Evolutionary conservation across 2,329 filamentous ascomycete species (phyloP).

Genomic region (Fusarium nodosum): DNA sequence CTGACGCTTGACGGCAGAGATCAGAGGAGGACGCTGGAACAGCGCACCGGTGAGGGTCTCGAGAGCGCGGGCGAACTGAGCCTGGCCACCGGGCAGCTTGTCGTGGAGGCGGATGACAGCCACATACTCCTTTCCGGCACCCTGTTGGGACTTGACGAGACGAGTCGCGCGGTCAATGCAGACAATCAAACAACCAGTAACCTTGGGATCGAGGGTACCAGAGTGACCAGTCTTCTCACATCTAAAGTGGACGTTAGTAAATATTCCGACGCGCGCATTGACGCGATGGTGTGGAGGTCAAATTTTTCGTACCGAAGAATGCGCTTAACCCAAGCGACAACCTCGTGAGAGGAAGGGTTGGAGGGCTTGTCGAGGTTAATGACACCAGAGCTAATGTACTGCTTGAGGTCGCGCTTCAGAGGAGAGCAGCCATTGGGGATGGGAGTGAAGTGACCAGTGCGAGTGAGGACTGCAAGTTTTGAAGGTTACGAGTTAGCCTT

Average conservation of each 20-base stretch:
- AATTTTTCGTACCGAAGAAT: constrained; percentile 79
- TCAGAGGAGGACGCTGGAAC: constrained; percentile 91
- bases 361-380: constrained; percentile 92
- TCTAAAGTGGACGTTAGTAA: constrained; percentile 46
- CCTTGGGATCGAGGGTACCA: constrained; percentile 97
- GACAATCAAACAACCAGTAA: constrained; percentile 94
- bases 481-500: constrained; percentile 38
- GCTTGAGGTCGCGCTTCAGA: constrained; percentile 94
- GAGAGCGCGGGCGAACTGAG: constrained; percentile 91
- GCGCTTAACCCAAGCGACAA: constrained; percentile 99
- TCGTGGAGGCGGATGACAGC: constrained; percentile 95
- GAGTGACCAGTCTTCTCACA: constrained; percentile 97
- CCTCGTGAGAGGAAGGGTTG: constrained; percentile 98
- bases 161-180: constrained; percentile 97
- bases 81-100: constrained; percentile 92
- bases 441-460: constrained; percentile 96
- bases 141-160: constrained; percentile 98
- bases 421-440: constrained; percentile 94
- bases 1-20: constrained; percentile 98
- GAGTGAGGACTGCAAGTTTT: constrained; percentile 78
- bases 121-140: constrained; percentile 99
- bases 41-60: constrained; percentile 97
- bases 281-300: constrained; percentile 19
- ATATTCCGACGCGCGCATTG: constrained; percentile 23
- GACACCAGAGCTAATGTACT: constrained; percentile 95